A percentile compares a stretch with the other conserved stretches of the same genome.
Evolutionary conservation across 1,139 yeast genomes (phyloP).

Genomic region (Saccharomyces hybrid): DNA sequence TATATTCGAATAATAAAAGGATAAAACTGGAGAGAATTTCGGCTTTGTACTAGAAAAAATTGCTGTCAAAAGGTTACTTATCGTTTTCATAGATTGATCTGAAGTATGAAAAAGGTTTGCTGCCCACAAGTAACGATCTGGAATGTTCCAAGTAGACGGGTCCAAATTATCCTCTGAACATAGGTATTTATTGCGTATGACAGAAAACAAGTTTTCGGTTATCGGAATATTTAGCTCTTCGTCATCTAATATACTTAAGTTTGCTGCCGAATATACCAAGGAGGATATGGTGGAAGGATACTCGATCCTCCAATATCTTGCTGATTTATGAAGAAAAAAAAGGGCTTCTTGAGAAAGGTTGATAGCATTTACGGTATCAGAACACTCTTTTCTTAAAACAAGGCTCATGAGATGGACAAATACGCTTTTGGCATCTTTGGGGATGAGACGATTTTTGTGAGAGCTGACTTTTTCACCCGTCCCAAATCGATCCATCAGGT

Average conservation of each 20-base stretch:
- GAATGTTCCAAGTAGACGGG: constrained; percentile 43
- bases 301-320: constrained; percentile 55
- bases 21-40: constrained; percentile 49
- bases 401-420: constrained; percentile 31
- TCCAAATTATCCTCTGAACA: constrained; percentile 40
- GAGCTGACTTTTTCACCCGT: constrained; percentile 31
- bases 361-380: constrained; percentile 27
- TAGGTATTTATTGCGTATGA: constrained; percentile 28
- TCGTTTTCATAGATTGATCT: constrained; percentile 40
- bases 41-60: constrained; percentile 52
- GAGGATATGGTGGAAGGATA: constrained; percentile 45
- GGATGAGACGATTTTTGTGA: constrained; percentile 38
- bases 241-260: constrained; percentile 35
- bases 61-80: constrained; percentile 40
- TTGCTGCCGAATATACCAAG: constrained; percentile 48
- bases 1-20: constrained; percentile 45
- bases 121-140: constrained; percentile 49
- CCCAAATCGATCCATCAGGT: constrained; percentile 38
- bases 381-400: constrained; percentile 32
- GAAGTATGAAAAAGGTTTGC: constrained; percentile 43
- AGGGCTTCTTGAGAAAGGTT: constrained; percentile 36
- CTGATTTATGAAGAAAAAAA: constrained; percentile 40
- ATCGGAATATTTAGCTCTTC: constrained; percentile 28
- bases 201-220: constrained; percentile 24
- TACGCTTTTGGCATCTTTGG: constrained; percentile 35